A percentile compares a stretch with the other conserved stretches of the same genome.
phyloP scores from a whole-genome alignment of 129 eudicot species.

The sunflower (Helianthus annuus) region HanXRQr2.0-SUNRISE NC_035440.2:60191255-60191754 shows the following conservation, averaged over 20 bases:
- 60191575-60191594: too few relatives aligned
- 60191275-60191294: background rate
- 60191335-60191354: background rate
- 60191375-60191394: background rate
- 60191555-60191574: too few relatives aligned
- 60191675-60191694: too few relatives aligned
- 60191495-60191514: constrained; percentile 65
- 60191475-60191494: constrained; percentile 72
- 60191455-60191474: constrained; percentile 3
- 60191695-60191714: too few relatives aligned
- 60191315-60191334: background rate
- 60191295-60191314: background rate
- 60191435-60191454: background rate
- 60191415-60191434: background rate
- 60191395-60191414: background rate
- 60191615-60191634: too few relatives aligned
- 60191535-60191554: constrained; percentile 62
- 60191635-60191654: too few relatives aligned
- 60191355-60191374: background rate
- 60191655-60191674: too few relatives aligned
- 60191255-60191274: background rate
- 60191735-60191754: too few relatives aligned
- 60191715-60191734: too few relatives aligned
- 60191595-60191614: too few relatives aligned
- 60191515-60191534: constrained; percentile 92